These are phyloP conservation scores for Colletotrichum sp. DNA, from an alignment of 2,329 filamentous ascomycete genomes.

Conservation along the genomic window DNA sequence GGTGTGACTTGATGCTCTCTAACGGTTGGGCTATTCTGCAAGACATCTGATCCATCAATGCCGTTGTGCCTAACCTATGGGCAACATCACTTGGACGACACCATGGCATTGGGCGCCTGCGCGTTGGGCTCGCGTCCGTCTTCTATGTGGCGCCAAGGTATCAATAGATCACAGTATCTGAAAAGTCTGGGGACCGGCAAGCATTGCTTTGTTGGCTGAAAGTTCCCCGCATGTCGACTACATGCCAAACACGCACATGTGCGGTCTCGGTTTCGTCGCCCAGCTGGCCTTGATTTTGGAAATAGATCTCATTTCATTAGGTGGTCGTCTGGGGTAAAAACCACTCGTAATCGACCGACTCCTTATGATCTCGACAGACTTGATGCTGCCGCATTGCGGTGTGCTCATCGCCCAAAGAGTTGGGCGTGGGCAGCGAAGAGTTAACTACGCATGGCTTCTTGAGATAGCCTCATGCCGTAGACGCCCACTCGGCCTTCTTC, in stretches of 20 bases:
- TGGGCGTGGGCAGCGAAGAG: background rate
- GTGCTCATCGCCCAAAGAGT: background rate
- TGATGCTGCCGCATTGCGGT: background rate
- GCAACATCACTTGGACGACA: background rate
- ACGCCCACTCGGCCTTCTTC: constrained; percentile 45
- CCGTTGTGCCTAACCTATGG: background rate
- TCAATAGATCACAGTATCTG: background rate
- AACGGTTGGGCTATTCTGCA: background rate
- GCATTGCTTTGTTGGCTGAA: background rate
- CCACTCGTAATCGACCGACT: background rate
- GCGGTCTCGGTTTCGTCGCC: background rate
- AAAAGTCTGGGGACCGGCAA: background rate
- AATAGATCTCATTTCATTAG: background rate
- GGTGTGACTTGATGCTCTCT: background rate
- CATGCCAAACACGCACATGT: background rate
- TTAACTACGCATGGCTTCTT: background rate
- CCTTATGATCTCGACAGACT: background rate
- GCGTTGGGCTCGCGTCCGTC: background rate
- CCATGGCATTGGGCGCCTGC: background rate
- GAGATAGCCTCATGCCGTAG: background rate
- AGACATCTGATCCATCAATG: background rate
- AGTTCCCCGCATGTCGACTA: background rate
- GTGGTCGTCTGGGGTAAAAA: background rate
- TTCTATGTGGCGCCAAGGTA: background rate
- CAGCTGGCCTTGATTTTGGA: background rate